phyloP scores from a whole-genome alignment of 305 asterid species.

The Fraxinus nigra region DNA sequence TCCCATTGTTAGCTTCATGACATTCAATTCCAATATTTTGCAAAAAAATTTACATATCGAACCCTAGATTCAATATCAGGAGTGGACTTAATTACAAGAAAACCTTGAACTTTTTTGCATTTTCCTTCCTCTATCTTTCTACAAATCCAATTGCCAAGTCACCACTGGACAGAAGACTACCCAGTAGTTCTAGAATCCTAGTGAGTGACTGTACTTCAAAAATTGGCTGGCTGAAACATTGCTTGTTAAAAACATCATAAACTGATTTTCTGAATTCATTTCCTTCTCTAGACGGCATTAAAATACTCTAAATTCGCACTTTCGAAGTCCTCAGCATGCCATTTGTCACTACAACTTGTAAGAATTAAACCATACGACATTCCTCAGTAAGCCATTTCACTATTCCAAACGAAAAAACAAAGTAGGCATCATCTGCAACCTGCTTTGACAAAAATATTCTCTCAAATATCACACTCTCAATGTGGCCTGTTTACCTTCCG shows the following conservation, averaged over 20 bases:
- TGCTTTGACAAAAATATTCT: not conserved
- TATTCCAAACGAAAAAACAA: not conserved
- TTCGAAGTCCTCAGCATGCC: not conserved
- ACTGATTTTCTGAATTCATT: not conserved
- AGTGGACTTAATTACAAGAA: not conserved
- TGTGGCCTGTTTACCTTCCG: not conserved
- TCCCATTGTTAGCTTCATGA: not conserved
- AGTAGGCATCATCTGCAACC: not conserved
- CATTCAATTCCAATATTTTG: constrained; percentile 7
- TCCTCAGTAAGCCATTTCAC: not conserved
- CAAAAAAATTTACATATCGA: not conserved
- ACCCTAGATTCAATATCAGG: not conserved
- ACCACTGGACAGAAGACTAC: not conserved
- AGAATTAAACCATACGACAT: not conserved
- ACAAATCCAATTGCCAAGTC: not conserved
- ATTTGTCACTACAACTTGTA: not conserved
- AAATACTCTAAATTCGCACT: not conserved
- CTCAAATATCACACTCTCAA: not conserved
- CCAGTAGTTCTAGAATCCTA: not conserved
- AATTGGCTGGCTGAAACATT: not conserved
- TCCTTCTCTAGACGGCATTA: not conserved
- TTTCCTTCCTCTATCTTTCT: not conserved
- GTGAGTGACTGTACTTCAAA: not conserved
- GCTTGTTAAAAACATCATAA: not conserved
- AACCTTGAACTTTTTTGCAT: not conserved